phyloP scores from a whole-genome alignment of 2,329 filamentous ascomycete genomes.

The Diaporthe sp. region DNA sequence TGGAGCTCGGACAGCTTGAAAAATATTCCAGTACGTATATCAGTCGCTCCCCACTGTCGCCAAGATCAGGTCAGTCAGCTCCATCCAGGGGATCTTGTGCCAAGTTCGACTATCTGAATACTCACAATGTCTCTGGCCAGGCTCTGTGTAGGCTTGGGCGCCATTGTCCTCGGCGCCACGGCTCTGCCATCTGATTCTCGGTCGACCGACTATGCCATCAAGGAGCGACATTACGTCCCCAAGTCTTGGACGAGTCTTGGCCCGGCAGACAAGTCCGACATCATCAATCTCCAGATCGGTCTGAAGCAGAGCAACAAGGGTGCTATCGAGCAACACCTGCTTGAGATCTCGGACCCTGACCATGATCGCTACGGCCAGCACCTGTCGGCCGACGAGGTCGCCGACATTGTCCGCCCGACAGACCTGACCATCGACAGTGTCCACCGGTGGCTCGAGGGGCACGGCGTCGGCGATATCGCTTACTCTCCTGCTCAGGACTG shows the following conservation, averaged over 20 bases:
- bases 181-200: slow-evolving; percentile 20
- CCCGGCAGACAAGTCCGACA: slow-evolving; percentile 31
- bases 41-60: slow-evolving; percentile 19
- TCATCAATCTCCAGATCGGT: slow-evolving; percentile 38
- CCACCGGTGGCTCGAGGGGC: slow-evolving; percentile 23
- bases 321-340: slow-evolving; percentile 47
- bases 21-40: slow-evolving; percentile 1
- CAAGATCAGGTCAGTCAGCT: slow-evolving; percentile 5
- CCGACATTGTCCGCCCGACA: slow-evolving; percentile 18
- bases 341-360: slow-evolving; percentile 58
- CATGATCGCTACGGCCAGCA: slow-evolving; percentile 62
- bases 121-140: slow-evolving; percentile 1
- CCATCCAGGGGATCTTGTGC: not conserved
- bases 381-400: slow-evolving; percentile 44
- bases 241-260: slow-evolving; percentile 39
- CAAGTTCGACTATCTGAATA: slow-evolving; percentile 4
- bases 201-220: slow-evolving; percentile 22
- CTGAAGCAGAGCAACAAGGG: slow-evolving; percentile 37
- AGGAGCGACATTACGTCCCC: slow-evolving; percentile 31
- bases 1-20: not conserved
- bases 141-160: slow-evolving; percentile 8
- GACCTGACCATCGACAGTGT: slow-evolving; percentile 19
- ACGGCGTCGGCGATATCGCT: not conserved
- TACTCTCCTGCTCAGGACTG: slow-evolving; percentile 23
- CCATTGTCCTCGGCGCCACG: slow-evolving; percentile 4